Evolutionary conservation across 2,329 filamentous ascomycete species (phyloP).

Genomic region (Fusarium sp.): DNA sequence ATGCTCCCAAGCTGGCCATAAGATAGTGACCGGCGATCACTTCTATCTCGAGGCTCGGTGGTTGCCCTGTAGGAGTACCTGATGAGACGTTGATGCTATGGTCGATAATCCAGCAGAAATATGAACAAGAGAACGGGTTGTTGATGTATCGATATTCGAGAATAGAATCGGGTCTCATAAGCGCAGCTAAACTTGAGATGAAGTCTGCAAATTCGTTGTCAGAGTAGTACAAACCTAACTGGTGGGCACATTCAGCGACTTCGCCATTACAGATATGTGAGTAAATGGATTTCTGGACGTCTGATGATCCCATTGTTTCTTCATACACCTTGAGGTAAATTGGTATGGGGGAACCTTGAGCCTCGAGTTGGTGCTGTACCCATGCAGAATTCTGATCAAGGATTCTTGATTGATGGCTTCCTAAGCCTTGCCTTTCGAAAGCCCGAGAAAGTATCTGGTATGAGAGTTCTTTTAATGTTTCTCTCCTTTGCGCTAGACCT

Average conservation of each 20-base stretch:
- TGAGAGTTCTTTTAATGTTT: fast-evolving
- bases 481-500: not conserved
- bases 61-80: no score
- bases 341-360: fast-evolving
- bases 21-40: not conserved
- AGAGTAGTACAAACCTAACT: fast-evolving
- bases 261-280: fast-evolving
- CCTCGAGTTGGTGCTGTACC: not conserved
- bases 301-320: fast-evolving
- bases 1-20: not conserved
- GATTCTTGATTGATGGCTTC: not conserved
- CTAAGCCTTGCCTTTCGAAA: fast-evolving
- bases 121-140: not conserved
- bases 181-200: no score
- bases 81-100: not conserved
- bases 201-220: fast-evolving
- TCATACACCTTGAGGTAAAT: fast-evolving
- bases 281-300: not conserved
- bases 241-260: not conserved
- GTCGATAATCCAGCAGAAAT: not conserved
- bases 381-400: not conserved
- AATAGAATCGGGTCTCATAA: no score
- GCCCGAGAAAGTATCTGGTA: fast-evolving
- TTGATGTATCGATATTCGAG: no score
- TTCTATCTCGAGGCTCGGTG: not conserved